Conservation (phyloP, 1,284 basidiomycete species). For the Pascua sp. region DNA sequence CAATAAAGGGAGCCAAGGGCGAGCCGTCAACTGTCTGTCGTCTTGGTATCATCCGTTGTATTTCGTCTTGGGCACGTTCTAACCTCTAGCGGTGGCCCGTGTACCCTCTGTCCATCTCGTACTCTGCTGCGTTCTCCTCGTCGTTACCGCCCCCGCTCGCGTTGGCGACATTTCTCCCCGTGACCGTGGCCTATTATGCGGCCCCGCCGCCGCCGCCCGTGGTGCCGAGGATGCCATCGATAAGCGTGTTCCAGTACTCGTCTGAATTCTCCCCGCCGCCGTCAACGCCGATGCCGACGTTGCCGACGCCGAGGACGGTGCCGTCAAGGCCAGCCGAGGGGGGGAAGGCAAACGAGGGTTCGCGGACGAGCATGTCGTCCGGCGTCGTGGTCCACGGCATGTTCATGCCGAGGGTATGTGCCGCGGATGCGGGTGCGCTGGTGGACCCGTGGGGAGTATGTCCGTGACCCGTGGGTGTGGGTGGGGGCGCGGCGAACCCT, state of each 20-base stretch:
- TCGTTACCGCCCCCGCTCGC: background rate
- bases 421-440: no score
- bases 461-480: no score
- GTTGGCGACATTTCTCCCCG: background rate
- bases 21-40: no score
- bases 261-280: conserved; percentile 36
- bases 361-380: background rate
- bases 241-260: conserved; percentile 50
- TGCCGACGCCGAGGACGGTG: conserved; percentile 9
- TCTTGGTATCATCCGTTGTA: no score
- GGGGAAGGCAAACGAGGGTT: background rate
- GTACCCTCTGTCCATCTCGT: background rate
- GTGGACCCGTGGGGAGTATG: background rate
- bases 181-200: background rate
- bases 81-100: no score
- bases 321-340: conserved; percentile 11
- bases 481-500: background rate
- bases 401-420: no score
- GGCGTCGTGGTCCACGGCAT: no score
- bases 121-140: background rate
- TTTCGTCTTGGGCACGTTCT: no score
- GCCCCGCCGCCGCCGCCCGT: conserved; percentile 2
- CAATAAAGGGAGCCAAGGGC: background rate
- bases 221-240: conserved; percentile 31
- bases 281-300: background rate